Conservation (phyloP, 768 basidiomycete genomes). For the Trametes cingulata region DNA sequence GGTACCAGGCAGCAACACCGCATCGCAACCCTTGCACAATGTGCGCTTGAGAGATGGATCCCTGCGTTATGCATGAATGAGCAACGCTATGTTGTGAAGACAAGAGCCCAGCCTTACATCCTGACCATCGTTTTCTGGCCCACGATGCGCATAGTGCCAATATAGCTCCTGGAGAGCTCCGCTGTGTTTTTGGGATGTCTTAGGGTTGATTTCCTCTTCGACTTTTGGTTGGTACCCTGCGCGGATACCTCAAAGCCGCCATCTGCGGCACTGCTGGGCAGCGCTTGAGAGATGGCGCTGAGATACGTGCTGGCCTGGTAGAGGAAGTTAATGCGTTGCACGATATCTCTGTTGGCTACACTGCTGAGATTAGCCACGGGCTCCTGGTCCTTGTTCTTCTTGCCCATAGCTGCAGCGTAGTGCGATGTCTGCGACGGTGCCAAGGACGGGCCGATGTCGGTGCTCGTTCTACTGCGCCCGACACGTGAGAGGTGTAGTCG, state of each 20-base stretch:
- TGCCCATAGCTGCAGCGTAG: conserved; percentile 52
- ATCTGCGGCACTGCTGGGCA: conserved; percentile 20
- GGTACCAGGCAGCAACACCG: conserved; percentile 65
- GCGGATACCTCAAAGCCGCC: background rate
- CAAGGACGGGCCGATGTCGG: background rate
- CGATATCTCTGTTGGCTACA: conserved; percentile 69
- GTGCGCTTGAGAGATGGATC: conserved; percentile 85
- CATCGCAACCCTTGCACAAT: conserved; percentile 68
- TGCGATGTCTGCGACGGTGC: background rate
- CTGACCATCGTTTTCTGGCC: conserved; percentile 76
- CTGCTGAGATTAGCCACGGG: conserved; percentile 51
- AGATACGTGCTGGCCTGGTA: conserved; percentile 79
- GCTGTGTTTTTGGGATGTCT: conserved; percentile 33
- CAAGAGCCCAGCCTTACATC: conserved; percentile 55
- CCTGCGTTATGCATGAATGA: conserved; percentile 38
- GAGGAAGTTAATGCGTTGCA: conserved; percentile 83
- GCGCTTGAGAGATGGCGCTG: conserved; percentile 34
- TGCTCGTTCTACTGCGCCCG: background rate
- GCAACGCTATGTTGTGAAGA: background rate
- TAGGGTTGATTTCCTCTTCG: conserved; percentile 31
- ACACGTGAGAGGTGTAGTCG: conserved; percentile 3
- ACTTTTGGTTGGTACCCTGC: background rate
- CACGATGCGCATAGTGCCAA: conserved; percentile 65
- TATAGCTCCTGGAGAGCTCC: conserved; percentile 66
- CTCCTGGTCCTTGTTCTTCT: conserved; percentile 58